Conservation (phyloP, 768 basidiomycete genomes). For the Suillus subalutaceus region DNA sequence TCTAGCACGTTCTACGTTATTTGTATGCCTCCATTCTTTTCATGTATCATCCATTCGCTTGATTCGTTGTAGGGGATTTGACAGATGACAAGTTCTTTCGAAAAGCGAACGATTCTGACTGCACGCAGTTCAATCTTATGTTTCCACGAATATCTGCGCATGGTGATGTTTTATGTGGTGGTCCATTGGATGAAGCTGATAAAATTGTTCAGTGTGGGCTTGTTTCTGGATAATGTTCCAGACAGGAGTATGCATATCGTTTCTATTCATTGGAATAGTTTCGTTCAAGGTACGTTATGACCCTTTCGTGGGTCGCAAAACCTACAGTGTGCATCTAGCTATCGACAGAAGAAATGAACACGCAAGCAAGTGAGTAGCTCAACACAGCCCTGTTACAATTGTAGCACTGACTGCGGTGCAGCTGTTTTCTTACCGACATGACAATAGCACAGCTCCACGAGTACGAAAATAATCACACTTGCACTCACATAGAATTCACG, state of each 20-base stretch:
- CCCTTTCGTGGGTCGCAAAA: constrained; percentile 5
- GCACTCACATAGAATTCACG: constrained; percentile 4
- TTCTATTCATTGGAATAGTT: constrained; percentile 78
- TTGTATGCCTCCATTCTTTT: constrained; percentile 51
- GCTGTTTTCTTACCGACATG: constrained; percentile 67
- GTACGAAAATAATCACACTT: constrained; percentile 1
- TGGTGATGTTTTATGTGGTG: constrained; percentile 43
- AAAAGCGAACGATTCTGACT: constrained; percentile 91
- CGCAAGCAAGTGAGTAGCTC: constrained; percentile 65
- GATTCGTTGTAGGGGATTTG: constrained; percentile 72
- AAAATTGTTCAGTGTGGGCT: constrained; percentile 69
- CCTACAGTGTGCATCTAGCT: constrained; percentile 30
- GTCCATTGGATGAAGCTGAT: constrained; percentile 3
- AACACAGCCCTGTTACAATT: constrained; percentile 3
- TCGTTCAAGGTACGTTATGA: constrained; percentile 71
- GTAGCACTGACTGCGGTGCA: constrained; percentile 27
- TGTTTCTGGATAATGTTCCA: constrained; percentile 84
- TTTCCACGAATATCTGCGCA: constrained; percentile 75
- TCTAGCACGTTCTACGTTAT: constrained; percentile 81
- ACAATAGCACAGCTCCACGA: constrained; percentile 18
- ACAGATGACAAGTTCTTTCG: constrained; percentile 95
- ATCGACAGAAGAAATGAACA: constrained; percentile 45
- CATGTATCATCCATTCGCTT: constrained; percentile 10
- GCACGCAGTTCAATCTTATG: constrained; percentile 83
- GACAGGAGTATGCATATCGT: constrained; percentile 70